Base-by-base conservation (phyloP, 2,329 filamentous ascomycete species). In the Capronia americana region DNA sequence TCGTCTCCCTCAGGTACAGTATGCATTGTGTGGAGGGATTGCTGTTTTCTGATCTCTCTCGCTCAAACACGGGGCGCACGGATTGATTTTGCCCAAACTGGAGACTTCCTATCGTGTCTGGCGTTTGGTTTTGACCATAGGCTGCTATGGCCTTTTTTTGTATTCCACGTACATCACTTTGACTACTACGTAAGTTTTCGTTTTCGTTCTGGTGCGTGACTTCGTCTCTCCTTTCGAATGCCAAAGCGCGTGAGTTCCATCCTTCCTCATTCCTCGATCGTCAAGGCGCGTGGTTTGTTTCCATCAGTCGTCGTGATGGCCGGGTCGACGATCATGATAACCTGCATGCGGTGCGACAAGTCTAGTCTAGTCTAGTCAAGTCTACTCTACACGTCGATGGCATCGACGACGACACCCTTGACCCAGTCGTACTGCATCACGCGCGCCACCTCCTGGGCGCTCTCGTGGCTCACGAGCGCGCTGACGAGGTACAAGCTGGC, bases 401-500 rank as follows among this genome's bases (percentile, higher is more conserved):
- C 61, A 59, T 74, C 72, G 51, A 74, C 72, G 23, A 71, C 70
- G 30, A 73, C 68, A 41, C 72, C 72, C 69, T 74, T 74, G 66
- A 70, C 64, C 92, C 92, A 96, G 75, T 85, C 87, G 84, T 93
- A 91, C 82, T 94, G 90, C 84, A 95, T 88, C 71, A 86, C 73
- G 70, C 89, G 86, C 75, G 90, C 89, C 71, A 92, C 88, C 80
- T 94, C 90, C 65, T 88, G 85, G 69, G 92, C 92, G 67, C 88
- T 85, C 61, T 91, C 90, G 75, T 92, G 88, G 67, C 88, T 90
- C 57, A 94, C 91, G 78, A 96, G 81, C 72, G 92, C 91, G 79
- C 90, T 91, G 78, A 96, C 89, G 76, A 96, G 84, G 82, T 96
- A 95, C 81, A 96, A 81, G 72, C 90, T 85, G 63, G 92, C 92